These are phyloP conservation scores for Cyathus olla DNA, from an alignment of 1,284 basidiomycete genomes.

Conservation along the genomic window DNA sequence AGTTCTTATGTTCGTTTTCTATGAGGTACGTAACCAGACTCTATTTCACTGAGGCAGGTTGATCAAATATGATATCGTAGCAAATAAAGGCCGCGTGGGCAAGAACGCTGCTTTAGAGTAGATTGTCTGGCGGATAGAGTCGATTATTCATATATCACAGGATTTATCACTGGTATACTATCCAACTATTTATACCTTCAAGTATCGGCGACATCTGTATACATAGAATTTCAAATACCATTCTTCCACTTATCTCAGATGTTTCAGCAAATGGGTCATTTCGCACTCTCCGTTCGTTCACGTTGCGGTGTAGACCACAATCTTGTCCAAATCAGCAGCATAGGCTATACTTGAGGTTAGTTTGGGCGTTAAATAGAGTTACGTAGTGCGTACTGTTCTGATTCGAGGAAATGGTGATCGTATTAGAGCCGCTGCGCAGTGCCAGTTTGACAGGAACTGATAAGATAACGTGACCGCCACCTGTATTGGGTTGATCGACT, in stretches of 20 bases:
- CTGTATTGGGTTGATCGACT: slow-evolving; percentile 69
- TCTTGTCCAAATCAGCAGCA: slow-evolving; percentile 72
- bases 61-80: slow-evolving; percentile 40
- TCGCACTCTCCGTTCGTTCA: too few species aligned
- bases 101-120: slow-evolving; percentile 1
- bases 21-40: slow-evolving; percentile 63
- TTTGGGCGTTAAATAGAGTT: not conserved
- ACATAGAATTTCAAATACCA: too few species aligned
- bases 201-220: too few species aligned
- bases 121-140: too few species aligned
- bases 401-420: slow-evolving; percentile 60
- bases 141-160: too few species aligned
- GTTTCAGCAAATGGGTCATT: too few species aligned
- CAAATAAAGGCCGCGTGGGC: slow-evolving; percentile 76
- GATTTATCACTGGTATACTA: too few species aligned
- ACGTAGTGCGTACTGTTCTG: slow-evolving; percentile 56
- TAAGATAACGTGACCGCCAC: slow-evolving; percentile 61
- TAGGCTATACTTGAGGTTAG: slow-evolving; percentile 50
- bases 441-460: slow-evolving; percentile 67
- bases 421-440: slow-evolving; percentile 62
- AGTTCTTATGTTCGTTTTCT: slow-evolving; percentile 87
- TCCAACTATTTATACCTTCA: too few species aligned
- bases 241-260: too few species aligned
- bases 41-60: not conserved
- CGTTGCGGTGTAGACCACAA: slow-evolving; percentile 63